These are phyloP conservation scores for Aspergillus fischeri DNA, from an alignment of 2,329 filamentous ascomycete genomes.

Conservation along the genomic window DNA sequence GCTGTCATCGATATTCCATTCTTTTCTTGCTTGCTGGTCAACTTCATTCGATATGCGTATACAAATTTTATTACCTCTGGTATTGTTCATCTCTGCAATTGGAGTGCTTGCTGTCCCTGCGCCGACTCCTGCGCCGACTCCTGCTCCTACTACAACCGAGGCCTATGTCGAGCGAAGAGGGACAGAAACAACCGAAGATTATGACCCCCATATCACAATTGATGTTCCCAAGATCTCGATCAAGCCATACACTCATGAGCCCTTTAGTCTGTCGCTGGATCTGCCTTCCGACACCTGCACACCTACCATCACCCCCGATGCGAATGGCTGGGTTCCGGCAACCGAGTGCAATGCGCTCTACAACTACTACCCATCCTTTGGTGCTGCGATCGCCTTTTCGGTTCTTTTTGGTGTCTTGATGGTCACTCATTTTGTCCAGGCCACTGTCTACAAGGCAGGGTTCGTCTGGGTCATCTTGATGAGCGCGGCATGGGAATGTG, in stretches of 20 bases:
- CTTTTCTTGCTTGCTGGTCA: too few species aligned
- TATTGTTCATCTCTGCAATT: not conserved
- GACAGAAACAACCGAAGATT: not conserved
- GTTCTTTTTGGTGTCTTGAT: slow-evolving; percentile 28
- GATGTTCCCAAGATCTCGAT: not conserved
- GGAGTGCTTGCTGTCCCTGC: not conserved
- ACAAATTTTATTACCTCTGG: not conserved
- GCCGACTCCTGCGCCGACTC: not conserved
- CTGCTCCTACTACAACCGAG: not conserved
- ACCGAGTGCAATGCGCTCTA: slow-evolving; percentile 12
- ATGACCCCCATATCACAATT: not conserved
- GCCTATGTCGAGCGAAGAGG: not conserved
- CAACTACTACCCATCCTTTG: slow-evolving; percentile 37
- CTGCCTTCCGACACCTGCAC: slow-evolving; percentile 13
- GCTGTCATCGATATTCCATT: too few species aligned
- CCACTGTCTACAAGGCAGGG: slow-evolving; percentile 30
- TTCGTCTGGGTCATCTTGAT: slow-evolving; percentile 46
- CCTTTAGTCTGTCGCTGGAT: not conserved
- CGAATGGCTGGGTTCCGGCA: slow-evolving; percentile 20
- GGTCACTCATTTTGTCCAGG: slow-evolving; percentile 32
- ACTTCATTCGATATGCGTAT: not conserved
- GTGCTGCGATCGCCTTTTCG: slow-evolving; percentile 32
- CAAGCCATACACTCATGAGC: too few species aligned
- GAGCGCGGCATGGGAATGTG: slow-evolving; percentile 41
- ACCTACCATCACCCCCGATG: slow-evolving; percentile 16